Percentiles rank a stretch among this genome's conserved stretches.
Conservation (phyloP, 2,329 filamentous ascomycete genomes). For the Pseudophaeomoniella oleicola region DNA sequence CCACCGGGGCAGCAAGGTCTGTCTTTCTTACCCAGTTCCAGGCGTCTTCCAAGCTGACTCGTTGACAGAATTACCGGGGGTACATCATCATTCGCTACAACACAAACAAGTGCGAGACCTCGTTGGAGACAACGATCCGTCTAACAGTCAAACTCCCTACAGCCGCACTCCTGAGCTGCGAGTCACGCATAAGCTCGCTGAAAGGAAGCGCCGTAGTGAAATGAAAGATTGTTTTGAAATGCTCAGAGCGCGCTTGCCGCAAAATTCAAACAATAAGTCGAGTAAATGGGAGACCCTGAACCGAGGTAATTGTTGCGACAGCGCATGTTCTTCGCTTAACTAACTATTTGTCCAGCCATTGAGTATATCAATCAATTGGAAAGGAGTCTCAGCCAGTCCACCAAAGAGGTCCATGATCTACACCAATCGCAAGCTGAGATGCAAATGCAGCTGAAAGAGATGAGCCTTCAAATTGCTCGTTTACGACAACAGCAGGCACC, state of each 20-base stretch:
- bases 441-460: constrained; percentile 19
- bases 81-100: constrained; percentile 32
- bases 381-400: constrained; percentile 21
- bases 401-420: constrained; percentile 23
- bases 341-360: constrained; percentile 22
- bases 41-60: constrained; percentile 1
- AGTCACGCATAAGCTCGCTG: constrained; percentile 34
- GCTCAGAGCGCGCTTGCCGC: constrained; percentile 27
- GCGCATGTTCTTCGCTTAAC: constrained; percentile 1
- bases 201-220: constrained; percentile 35
- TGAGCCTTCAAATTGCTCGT: constrained; percentile 15
- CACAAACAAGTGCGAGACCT: constrained; percentile 32
- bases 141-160: constrained; percentile 28
- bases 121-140: constrained; percentile 29
- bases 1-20: constrained; percentile 33
- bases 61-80: constrained; percentile 27
- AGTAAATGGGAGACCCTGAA: constrained; percentile 38
- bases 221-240: constrained; percentile 38
- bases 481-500: constrained; percentile 11
- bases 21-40: constrained; percentile 4
- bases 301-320: constrained; percentile 19
- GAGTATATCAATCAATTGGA: constrained; percentile 33
- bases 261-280: constrained; percentile 33
- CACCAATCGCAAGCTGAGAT: constrained; percentile 12
- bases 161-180: constrained; percentile 34